Base-by-base conservation (phyloP, 768 basidiomycete genomes). In the Naganishia vishniacii region DNA sequence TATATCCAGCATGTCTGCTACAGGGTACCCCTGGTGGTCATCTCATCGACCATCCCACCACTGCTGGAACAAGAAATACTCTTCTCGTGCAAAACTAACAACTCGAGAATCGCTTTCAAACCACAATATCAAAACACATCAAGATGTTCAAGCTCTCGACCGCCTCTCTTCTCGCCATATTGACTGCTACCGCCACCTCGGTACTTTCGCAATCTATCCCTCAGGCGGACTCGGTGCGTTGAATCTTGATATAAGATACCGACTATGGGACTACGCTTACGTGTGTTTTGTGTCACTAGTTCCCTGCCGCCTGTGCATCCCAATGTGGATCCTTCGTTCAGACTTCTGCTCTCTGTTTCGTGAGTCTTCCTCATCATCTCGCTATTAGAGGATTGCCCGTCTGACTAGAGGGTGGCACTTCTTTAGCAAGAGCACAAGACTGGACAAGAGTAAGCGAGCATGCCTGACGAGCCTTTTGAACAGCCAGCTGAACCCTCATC, bases 251-350 rank as follows among this genome's bases (percentile, higher is more conserved):
- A 18, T 25, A 37, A n/a, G 32, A 56, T 40, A 20, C 6, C 23
- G 18, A 18, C 8, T n/a, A 34, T 34, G 18, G 34, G 7, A 7
- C 34, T 7, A 15, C 15, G 34, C 15, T 37, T 37, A 37, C 7
- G 8, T 7, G 34, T 15, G 34, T 37, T 15, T 15, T 37, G 32
- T 53, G 4, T 48, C 13, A n/a, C n/a, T 28, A 71, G 73, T 67
- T 77, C 67, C 75, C 75, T 41, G 34, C 69, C 4, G 72, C 71
- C 20, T 77, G 75, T 65, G 45, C 67, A 26, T 59, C 48, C 15
- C 58, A 69, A 16, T 77, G 75, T 67, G 62, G 71, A 13, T 42
- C 63, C 26, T 71, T 69, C 34, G 64, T 74, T 63, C 58, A 74
- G 67, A 49, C 68, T n/a, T 65, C 70, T 18, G 68, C 68, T 65